Base-by-base conservation (phyloP, 2,329 filamentous ascomycete genomes). In the Phialocephala sp. region DNA sequence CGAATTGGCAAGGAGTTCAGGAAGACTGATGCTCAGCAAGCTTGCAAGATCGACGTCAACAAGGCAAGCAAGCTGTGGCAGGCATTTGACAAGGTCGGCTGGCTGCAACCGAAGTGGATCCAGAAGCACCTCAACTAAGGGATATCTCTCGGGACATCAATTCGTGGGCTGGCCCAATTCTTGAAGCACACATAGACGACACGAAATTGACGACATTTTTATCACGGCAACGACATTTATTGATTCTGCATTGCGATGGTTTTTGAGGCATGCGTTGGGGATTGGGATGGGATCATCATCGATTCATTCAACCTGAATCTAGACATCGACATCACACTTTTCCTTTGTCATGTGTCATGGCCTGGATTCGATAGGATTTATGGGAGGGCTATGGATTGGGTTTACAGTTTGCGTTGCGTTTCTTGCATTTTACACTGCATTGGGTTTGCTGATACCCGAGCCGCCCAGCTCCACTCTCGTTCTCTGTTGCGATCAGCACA, bases 11-110 rank as follows among this genome's bases (percentile, higher is more conserved):
- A 96, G 79, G 91, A 94, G 74, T 97, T 97, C 78, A 89, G 92
- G 77, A 97, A 97, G 85, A 98, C 94, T 1, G 92, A 97, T 76
- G 93, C 93, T 5, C 94, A 98, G 78, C 92, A 97, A 77, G 93
- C 92, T n/a, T 97, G 93, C 85, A 96, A 96, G 82, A 97, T 97
- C 69, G 94, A 98, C 74, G 94, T 98, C 77, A 97, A 97, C 83
- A 98, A 97, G 82, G 93, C 94, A 2, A 96, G 92, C 71, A 94
- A 94, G 78, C 83, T 98, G 56, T 97, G 93, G 91, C 89, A 89
- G 43, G 93, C 93, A 6, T 98, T 92, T 76, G 91, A 97, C 59
- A 90, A 89, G 72, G 91, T 95, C 43, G 91, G 91, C 72, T 97
- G 93, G 92, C 88, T 97, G 12, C 64, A 75, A 32, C 57, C 66